These are phyloP conservation scores for Aschersonia sp. DNA, from an alignment of 2,329 filamentous ascomycete species.

Conservation along the genomic window DNA sequence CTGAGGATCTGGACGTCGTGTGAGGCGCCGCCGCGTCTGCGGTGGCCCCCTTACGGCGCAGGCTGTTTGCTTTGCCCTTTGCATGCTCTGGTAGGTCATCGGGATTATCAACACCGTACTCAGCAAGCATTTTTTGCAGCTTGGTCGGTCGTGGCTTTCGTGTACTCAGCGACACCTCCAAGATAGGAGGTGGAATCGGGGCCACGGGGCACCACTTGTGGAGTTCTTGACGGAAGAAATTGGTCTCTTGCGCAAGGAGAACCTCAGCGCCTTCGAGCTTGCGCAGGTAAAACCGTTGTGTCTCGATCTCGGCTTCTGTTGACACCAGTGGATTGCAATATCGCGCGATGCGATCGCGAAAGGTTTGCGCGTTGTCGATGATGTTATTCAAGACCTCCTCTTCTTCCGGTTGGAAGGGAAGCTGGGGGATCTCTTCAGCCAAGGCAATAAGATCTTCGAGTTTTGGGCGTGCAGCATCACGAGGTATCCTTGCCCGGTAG, in stretches of 20 bases:
- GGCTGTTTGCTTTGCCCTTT: constrained; percentile 60
- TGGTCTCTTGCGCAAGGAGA: constrained; percentile 82
- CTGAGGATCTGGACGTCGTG: constrained; percentile 16
- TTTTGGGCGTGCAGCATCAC: constrained; percentile 89
- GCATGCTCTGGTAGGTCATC: constrained; percentile 79
- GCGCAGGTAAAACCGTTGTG: constrained; percentile 84
- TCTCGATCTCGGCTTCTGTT: constrained; percentile 74
- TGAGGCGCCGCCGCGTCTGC: constrained; percentile 40
- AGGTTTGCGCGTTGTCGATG: constrained; percentile 69
- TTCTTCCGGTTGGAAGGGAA: constrained; percentile 94
- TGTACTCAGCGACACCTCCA: constrained; percentile 80
- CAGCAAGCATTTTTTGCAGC: constrained; percentile 83
- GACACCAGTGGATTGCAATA: constrained; percentile 73
- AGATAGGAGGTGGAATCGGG: constrained; percentile 67
- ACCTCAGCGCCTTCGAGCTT: constrained; percentile 98
- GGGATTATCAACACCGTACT: constrained; percentile 77
- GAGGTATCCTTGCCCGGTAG: constrained; percentile 91
- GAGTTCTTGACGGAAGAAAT: constrained; percentile 89
- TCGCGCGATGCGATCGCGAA: constrained; percentile 66
- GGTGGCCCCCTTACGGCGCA: constrained; percentile 57
- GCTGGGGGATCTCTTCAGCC: constrained; percentile 63
- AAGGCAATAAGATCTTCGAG: constrained; percentile 77
- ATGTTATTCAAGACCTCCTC: constrained; percentile 78
- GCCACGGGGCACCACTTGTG: constrained; percentile 93
- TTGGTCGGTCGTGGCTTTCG: constrained; percentile 94